A percentile compares a stretch with the other conserved stretches of the same genome.
These are phyloP conservation scores for Cercospora sp. DNA, from an alignment of 2,329 filamentous ascomycete species.

Conservation along the genomic window DNA sequence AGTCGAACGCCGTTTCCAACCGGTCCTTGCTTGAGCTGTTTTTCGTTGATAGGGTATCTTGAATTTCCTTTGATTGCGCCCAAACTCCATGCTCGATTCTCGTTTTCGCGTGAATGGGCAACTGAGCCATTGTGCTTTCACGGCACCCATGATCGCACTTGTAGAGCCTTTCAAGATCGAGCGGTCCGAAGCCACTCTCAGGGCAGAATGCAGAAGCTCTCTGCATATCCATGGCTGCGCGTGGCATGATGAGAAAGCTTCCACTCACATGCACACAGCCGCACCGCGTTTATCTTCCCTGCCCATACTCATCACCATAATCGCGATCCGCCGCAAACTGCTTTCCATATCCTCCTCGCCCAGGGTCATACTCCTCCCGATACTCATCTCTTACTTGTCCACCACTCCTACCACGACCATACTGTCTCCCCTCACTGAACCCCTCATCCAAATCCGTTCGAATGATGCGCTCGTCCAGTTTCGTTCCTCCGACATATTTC, in stretches of 20 bases:
- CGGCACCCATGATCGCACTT: not conserved
- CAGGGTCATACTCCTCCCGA: conserved; percentile 93
- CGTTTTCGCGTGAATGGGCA: not conserved
- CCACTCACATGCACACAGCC: too few species aligned
- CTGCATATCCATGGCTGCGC: not conserved
- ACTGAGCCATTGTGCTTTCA: not conserved
- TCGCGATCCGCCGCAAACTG: conserved; percentile 65
- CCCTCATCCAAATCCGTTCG: conserved; percentile 93
- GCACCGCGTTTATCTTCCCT: conserved; percentile 3
- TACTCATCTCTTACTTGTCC: conserved; percentile 98
- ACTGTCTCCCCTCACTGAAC: conserved; percentile 93
- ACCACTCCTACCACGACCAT: conserved; percentile 89
- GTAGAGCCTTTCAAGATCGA: not conserved
- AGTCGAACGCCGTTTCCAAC: not conserved
- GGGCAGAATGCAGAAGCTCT: not conserved
- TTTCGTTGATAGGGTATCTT: not conserved
- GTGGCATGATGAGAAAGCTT: not conserved
- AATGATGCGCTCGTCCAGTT: conserved; percentile 95
- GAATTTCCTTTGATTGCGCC: not conserved
- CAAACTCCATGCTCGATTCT: not conserved
- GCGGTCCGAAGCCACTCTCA: not conserved
- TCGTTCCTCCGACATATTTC: conserved; percentile 98
- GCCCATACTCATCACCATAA: conserved; percentile 33
- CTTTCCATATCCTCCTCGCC: conserved; percentile 83
- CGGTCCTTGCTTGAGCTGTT: not conserved